These are phyloP conservation scores for Cryptosporidium canis DNA, from an alignment of 169 alveolate genomes.

Conservation along the genomic window DNA sequence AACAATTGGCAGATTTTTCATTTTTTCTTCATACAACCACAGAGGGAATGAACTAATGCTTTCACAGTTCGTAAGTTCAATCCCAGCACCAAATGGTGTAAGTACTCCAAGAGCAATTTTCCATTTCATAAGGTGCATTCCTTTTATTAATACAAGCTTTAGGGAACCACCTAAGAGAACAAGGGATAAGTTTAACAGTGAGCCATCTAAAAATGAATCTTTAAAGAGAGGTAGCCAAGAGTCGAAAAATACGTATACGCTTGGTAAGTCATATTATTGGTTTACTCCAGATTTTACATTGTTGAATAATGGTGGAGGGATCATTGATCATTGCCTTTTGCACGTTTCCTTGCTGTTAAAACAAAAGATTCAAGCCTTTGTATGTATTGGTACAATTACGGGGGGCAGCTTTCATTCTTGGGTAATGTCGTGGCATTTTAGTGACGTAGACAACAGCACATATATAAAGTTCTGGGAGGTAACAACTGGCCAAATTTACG, in stretches of 20 bases:
- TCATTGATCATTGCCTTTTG: constrained; percentile 83
- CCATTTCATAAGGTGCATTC: constrained; percentile 77
- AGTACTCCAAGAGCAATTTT: constrained; percentile 75
- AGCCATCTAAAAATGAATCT: background rate
- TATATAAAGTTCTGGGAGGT: constrained; percentile 81
- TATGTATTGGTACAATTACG: constrained; percentile 81
- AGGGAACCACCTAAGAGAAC: constrained; percentile 67
- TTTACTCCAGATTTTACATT: constrained; percentile 83
- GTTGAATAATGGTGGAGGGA: constrained; percentile 82
- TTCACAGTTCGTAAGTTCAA: constrained; percentile 73
- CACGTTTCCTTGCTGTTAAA: constrained; percentile 79
- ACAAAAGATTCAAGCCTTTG: constrained; percentile 80
- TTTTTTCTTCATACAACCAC: constrained; percentile 74
- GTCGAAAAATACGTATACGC: background rate
- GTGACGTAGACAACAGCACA: constrained; percentile 73
- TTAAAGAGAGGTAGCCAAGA: constrained; percentile 4
- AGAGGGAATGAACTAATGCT: constrained; percentile 75
- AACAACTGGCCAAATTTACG: constrained; percentile 80
- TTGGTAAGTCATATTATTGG: constrained; percentile 43
- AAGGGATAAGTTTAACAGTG: constrained; percentile 34
- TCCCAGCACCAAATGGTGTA: constrained; percentile 74
- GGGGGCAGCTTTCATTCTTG: constrained; percentile 81
- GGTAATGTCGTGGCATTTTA: constrained; percentile 78
- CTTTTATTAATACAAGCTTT: constrained; percentile 75
- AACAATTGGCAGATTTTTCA: constrained; percentile 61